These are phyloP conservation scores for Dactylellina parvicollis DNA, from an alignment of 2,329 filamentous ascomycete genomes.

Conservation along the genomic window DNA sequence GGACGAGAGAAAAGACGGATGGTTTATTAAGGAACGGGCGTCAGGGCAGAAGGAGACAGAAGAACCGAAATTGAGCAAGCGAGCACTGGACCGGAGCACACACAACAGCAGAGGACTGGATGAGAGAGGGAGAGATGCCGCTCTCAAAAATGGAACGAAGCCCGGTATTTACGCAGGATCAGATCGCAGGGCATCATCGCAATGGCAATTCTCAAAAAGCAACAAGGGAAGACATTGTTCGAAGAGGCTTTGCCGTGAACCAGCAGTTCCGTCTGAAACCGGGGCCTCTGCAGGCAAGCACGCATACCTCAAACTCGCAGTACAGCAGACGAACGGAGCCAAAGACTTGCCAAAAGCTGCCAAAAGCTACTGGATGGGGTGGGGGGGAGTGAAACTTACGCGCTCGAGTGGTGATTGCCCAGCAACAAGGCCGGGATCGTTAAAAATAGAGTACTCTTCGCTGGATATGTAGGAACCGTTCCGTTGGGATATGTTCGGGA, in stretches of 20 bases:
- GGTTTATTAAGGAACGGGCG: neutral
- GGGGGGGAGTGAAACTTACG: slow-evolving; percentile 50
- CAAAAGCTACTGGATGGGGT: slow-evolving; percentile 11
- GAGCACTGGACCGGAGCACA: slow-evolving; percentile 7
- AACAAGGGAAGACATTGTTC: slow-evolving; percentile 3
- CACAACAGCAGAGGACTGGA: neutral
- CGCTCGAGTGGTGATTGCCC: slow-evolving; percentile 43
- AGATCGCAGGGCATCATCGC: neutral
- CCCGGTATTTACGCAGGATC: slow-evolving; percentile 27
- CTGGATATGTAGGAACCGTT: slow-evolving; percentile 5
- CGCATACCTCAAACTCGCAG: slow-evolving; percentile 21
- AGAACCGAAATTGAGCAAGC: slow-evolving; percentile 9
- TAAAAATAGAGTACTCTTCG: slow-evolving; percentile 47
- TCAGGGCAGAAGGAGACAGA: neutral
- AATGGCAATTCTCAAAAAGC: slow-evolving; percentile 1
- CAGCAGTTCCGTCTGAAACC: slow-evolving; percentile 45
- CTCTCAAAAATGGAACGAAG: neutral
- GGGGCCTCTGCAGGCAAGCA: slow-evolving; percentile 14
- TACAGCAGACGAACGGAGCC: slow-evolving; percentile 11
- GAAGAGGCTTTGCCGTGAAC: slow-evolving; percentile 26
- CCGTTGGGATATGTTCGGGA: slow-evolving; percentile 2
- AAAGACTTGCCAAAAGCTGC: slow-evolving; percentile 16
- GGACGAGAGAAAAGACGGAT: slow-evolving; percentile 2
- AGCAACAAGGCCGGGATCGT: neutral
- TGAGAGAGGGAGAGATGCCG: slow-evolving; percentile 4